Evolutionary conservation across 2,329 filamentous ascomycete genomes (phyloP), one percentile per base, ranked within the genome.

Genomic region (Alternaria triticimaculans): DNA sequence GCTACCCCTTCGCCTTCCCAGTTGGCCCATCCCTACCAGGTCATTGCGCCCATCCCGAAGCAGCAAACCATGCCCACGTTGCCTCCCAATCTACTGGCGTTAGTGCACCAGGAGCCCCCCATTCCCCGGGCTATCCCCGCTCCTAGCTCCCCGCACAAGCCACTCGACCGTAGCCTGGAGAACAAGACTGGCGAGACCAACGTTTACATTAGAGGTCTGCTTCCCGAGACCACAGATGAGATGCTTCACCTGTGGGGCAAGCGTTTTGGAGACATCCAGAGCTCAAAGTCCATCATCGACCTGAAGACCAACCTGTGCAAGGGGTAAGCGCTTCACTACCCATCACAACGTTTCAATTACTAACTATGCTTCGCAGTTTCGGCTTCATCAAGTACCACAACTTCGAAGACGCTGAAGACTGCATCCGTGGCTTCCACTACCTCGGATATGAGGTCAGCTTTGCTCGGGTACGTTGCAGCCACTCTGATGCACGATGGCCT

Each of bases 251-350:
- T 86, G 46, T 98, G 96, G 82, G 91, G 95, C 46, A 86, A 88
- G 71, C 92, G 95, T 55, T 99, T 98, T 77, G 96, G 96, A 45
- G 90, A 91, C 64, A 96, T 99, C 62, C 93, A 97, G 82, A 97
- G 94, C 69, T 97, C 94, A 76, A 99, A 99, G 86, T 96, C 96
- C 14, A 99, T 99, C 82, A 97, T 99, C 76, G 96, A 99, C 82
- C 91, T 94, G 56, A 90, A 92, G 71, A 97, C 93, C 53, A 93
- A 94, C 64, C 90, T 94, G 67, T 99, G 96, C 88, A 99, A 99
- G 83, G 96, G 96, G 96, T 97, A 83, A 75, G 63, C 60, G 44
- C 51, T 46, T 10, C 25, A n/a, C 41, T 26, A 2, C 3, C 26
- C 14, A 46, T n/a, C 4, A 21, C 44, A 5, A 37, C 23, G 33